Evolutionary conservation across 176 grass and related monocot genomes (phyloP).

Genomic region (Eleusine indica): DNA sequence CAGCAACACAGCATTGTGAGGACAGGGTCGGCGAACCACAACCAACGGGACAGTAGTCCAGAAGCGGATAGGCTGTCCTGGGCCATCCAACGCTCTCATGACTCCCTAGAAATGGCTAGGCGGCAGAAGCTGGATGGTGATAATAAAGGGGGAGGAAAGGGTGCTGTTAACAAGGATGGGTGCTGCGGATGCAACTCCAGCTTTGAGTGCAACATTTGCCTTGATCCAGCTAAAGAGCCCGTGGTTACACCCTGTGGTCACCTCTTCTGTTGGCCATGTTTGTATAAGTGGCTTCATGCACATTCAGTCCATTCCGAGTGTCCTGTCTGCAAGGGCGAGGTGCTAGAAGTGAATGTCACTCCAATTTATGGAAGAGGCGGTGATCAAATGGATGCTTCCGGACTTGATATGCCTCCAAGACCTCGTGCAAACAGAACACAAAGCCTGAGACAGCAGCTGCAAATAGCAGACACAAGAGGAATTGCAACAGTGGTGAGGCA

Average conservation of each 20-base stretch:
- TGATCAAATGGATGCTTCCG: conserved; percentile 9
- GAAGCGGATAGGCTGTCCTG: conserved; percentile 55
- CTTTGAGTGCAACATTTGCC: conserved; percentile 92
- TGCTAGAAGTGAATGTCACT: conserved; percentile 60
- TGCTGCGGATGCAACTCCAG: conserved; percentile 45
- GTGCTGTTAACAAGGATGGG: conserved; percentile 48
- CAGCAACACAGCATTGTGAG: conserved; percentile 48
- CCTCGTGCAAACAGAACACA: conserved; percentile 57
- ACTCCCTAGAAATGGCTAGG: conserved; percentile 51
- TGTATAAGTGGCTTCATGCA: conserved; percentile 70
- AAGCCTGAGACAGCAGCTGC: conserved; percentile 57
- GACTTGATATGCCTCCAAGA: conserved; percentile 63
- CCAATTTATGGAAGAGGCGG: conserved; percentile 86
- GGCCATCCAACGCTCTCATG: conserved; percentile 61
- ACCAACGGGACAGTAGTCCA: conserved; percentile 37
- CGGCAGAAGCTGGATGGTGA: conserved; percentile 43
- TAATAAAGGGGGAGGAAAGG: conserved; percentile 40
- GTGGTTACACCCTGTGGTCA: conserved; percentile 89
- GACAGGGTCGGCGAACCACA: neutral
- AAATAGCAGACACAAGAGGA: conserved; percentile 36
- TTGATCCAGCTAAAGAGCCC: conserved; percentile 66
- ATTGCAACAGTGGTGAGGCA: conserved; percentile 39
- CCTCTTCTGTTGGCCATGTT: conserved; percentile 91
- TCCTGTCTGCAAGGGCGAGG: conserved; percentile 84
- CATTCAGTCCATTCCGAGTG: conserved; percentile 61